Evolutionary conservation across 306 rosid species (phyloP), one percentile per base, ranked within the genome.

Genomic region (Dicorynia guianensis): DNA sequence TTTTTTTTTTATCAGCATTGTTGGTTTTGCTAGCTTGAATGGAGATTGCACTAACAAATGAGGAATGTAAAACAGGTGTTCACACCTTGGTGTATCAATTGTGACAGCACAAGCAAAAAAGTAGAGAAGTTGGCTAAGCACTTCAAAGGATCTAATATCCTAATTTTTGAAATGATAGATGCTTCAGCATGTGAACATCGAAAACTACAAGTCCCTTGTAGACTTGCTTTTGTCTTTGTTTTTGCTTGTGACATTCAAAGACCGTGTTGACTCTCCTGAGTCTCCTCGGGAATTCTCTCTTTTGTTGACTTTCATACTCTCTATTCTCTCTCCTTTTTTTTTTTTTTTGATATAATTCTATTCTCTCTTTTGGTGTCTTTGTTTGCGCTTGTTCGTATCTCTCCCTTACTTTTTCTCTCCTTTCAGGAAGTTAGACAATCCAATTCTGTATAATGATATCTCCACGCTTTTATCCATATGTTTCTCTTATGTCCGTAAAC

Each of bases 81-180:
- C 59, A 81, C 99, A 12, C 97, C 99, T 36, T 92, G 99, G 99
- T 95, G 99, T 83, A 76, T 85, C 76, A 86, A 72, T 66, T 95
- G 99, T 60, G 97, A 95, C 81, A 76, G 88, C 69, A 92, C 82
- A 18, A 89, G 76, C 83, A 92, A 92, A 82, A 93, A 91, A 4
- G 92, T 95, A 7, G 91, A 92, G 81, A 95, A 87, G 82, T 82
- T 95, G 87, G 93, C 97, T 11, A 90, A 92, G 85, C 97, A 92
- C 84, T 90, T 89, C 95, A 92, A 87, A 82, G 88, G 87, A 81
- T 79, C 78, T 49, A 89, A 84, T 20, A 81, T 73, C 83, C 71
- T 92, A 63, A 57, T 89, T 35, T 90, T 95, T 61, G 89, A 88
- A 42, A 90, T 82, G 71, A 85, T 92, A 76, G 99, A 95, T 76